Evolutionary conservation across 2,329 filamentous ascomycete genomes (phyloP).

Genomic region (Knufia fluminis): DNA sequence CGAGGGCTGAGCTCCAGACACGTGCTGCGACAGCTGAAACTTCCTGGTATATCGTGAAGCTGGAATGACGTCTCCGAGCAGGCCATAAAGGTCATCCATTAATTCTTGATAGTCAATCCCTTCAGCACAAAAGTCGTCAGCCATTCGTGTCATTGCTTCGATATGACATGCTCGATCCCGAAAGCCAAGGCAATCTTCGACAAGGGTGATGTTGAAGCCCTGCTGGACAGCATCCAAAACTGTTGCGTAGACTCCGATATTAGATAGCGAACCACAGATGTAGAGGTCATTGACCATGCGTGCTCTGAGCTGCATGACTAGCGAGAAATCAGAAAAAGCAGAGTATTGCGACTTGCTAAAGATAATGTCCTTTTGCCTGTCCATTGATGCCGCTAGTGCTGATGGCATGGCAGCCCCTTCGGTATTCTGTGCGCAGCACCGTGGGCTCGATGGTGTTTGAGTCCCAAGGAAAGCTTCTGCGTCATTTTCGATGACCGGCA

Average conservation of each 20-base stretch:
- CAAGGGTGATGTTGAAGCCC: slow-evolving; percentile 74
- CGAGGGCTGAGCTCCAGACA: neutral
- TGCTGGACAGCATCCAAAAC: slow-evolving; percentile 82
- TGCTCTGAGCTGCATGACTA: slow-evolving; percentile 71
- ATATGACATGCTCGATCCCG: slow-evolving; percentile 60
- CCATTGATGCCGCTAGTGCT: slow-evolving; percentile 41
- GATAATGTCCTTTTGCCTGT: slow-evolving; percentile 43
- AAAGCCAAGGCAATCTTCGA: slow-evolving; percentile 84
- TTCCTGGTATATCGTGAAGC: slow-evolving; percentile 20
- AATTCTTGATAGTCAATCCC: slow-evolving; percentile 53
- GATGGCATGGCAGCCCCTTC: slow-evolving; percentile 43
- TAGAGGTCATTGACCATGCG: slow-evolving; percentile 82
- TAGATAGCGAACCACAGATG: slow-evolving; percentile 77
- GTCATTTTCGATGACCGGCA: slow-evolving; percentile 25
- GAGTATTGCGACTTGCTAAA: slow-evolving; percentile 75
- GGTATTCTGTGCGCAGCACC: slow-evolving; percentile 33
- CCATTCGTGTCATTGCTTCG: slow-evolving; percentile 60
- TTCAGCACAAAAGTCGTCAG: slow-evolving; percentile 64
- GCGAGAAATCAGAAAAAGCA: slow-evolving; percentile 64
- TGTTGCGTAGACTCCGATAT: slow-evolving; percentile 83
- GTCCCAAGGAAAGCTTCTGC: slow-evolving; percentile 34
- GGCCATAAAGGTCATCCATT: slow-evolving; percentile 39
- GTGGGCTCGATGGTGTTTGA: slow-evolving; percentile 19
- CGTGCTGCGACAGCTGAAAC: slow-evolving; percentile 17
- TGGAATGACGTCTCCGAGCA: slow-evolving; percentile 30